Percentiles rank a stretch among this genome's conserved stretches.
Conservation (phyloP, 2,329 filamentous ascomycete genomes). For the Aspergillus ibericus region DNA sequence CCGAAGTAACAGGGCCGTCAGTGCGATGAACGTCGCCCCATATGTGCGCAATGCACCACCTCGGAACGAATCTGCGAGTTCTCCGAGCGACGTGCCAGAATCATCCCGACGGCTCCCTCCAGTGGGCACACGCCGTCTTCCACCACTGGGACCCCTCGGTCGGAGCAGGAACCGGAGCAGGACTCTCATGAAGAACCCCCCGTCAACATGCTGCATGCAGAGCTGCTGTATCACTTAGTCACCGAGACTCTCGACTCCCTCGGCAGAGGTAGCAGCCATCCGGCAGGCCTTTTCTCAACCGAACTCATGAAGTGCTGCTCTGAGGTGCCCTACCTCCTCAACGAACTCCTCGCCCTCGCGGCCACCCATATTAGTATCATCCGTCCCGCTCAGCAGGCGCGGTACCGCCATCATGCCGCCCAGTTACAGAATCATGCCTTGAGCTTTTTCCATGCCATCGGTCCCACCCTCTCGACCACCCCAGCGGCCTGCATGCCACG, state of each 20-base stretch:
- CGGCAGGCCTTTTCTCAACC: not conserved
- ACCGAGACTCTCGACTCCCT: slow-evolving; percentile 8
- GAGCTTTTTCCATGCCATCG: slow-evolving; percentile 11
- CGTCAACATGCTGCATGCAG: slow-evolving; percentile 29
- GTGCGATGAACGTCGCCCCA: slow-evolving; percentile 34
- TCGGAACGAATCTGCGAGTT: slow-evolving; percentile 17
- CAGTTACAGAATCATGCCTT: slow-evolving; percentile 35
- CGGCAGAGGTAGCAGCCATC: not conserved
- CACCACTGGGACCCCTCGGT: not conserved
- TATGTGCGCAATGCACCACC: slow-evolving; percentile 31
- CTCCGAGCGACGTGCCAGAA: not conserved
- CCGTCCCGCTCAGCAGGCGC: slow-evolving; percentile 37
- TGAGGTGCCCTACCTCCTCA: slow-evolving; percentile 45
- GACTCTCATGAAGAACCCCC: slow-evolving; percentile 1
- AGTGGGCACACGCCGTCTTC: not conserved
- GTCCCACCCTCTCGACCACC: not conserved
- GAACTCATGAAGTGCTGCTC: not conserved
- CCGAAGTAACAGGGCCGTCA: slow-evolving; percentile 5
- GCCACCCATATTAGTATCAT: slow-evolving; percentile 45
- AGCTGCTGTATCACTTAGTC: slow-evolving; percentile 27
- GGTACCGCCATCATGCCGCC: slow-evolving; percentile 29
- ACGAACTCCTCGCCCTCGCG: slow-evolving; percentile 49
- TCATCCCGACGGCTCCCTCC: not conserved
- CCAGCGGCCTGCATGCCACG: slow-evolving; percentile 12
- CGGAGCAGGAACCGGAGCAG: not conserved